Evolutionary conservation across 2,329 filamentous ascomycete species (phyloP).

Genomic region (Cladosporium sp.): DNA sequence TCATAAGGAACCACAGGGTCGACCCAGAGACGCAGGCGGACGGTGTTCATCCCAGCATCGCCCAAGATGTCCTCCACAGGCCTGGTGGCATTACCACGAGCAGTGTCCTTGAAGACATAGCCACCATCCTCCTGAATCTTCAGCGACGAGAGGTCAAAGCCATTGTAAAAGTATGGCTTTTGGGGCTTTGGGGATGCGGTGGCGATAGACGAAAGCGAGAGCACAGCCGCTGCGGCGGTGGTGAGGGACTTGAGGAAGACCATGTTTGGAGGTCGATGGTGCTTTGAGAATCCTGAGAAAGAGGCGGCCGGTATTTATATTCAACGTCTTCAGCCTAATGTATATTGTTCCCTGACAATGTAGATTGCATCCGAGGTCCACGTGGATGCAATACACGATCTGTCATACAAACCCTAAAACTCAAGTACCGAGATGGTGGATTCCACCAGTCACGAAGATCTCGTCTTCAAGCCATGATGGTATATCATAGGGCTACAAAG

Average conservation of each 20-base stretch:
- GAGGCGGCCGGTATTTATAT: background rate
- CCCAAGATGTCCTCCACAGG: constrained; percentile 38
- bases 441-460: constrained; percentile 9
- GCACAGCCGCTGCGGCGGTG: background rate
- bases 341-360: background rate
- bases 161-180: constrained; percentile 38
- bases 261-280: background rate
- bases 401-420: background rate
- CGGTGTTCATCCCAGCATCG: constrained; percentile 40
- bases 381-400: background rate
- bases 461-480: constrained; percentile 3
- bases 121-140: constrained; percentile 40
- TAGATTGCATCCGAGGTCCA: constrained; percentile 8
- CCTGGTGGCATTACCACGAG: constrained; percentile 38
- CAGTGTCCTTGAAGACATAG: constrained; percentile 41
- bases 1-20: constrained; percentile 33
- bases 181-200: constrained; percentile 1
- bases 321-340: background rate
- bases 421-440: constrained; percentile 1
- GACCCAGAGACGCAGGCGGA: constrained; percentile 36
- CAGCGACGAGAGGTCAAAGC: constrained; percentile 43
- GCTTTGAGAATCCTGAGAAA: background rate
- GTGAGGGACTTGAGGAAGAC: constrained; percentile 1
- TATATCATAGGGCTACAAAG: background rate
- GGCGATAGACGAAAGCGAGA: constrained; percentile 7